Percentiles rank a stretch among this genome's conserved stretches.
These are phyloP conservation scores for Aurantiochytrium sp. DNA, from an alignment of 108 stramenopile species.

Conservation along the genomic window DNA sequence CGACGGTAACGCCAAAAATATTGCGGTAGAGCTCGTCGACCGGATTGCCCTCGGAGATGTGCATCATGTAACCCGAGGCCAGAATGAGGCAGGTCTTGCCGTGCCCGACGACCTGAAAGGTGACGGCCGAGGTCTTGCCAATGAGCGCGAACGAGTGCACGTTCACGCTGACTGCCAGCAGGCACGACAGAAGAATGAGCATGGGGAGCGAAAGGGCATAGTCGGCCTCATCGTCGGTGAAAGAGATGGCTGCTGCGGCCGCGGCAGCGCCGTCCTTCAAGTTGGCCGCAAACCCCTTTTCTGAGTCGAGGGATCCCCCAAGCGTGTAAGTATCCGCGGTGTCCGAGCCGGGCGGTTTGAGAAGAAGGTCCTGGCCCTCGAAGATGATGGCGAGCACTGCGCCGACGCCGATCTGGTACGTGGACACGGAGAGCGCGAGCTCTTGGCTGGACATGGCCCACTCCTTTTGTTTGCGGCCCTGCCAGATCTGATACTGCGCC, in stretches of 20 bases:
- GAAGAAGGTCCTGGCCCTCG: not conserved
- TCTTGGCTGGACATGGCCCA: not conserved
- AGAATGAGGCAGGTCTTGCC: constrained; percentile 26
- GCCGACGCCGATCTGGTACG: not conserved
- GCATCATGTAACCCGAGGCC: constrained; percentile 15
- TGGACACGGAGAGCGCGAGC: not conserved
- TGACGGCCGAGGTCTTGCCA: constrained; percentile 18
- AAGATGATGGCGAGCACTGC: not conserved
- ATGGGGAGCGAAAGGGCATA: not conserved
- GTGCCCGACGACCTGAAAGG: constrained; percentile 6
- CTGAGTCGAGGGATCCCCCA: not conserved
- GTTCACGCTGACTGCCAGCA: constrained; percentile 11
- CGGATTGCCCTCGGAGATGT: not conserved
- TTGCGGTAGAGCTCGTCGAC: not conserved
- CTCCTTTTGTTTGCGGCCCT: constrained; percentile 25
- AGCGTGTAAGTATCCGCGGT: too few species aligned
- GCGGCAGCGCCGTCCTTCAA: too few species aligned
- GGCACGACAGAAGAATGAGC: not conserved
- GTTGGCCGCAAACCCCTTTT: not conserved
- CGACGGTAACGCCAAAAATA: not conserved
- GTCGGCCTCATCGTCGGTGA: not conserved
- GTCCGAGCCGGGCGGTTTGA: not conserved
- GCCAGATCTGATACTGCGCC: constrained; percentile 24
- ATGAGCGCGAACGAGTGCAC: constrained; percentile 22
- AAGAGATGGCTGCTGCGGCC: not conserved